A percentile compares a stretch with the other conserved stretches of the same genome.
Evolutionary conservation across 768 basidiomycete species (phyloP).

Genomic region (Sarcomyxa edulis): DNA sequence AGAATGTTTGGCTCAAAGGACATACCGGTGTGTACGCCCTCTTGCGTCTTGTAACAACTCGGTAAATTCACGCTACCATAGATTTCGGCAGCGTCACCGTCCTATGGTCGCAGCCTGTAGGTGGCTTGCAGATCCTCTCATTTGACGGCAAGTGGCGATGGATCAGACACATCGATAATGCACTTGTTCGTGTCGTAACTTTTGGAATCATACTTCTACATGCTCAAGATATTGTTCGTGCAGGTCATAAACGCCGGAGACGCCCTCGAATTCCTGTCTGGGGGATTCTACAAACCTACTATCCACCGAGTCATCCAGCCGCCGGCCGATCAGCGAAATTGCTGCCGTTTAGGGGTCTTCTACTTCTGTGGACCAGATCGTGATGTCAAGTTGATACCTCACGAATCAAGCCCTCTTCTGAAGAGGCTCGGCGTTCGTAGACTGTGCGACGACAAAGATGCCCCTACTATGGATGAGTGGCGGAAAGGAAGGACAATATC

Average conservation of each 20-base stretch:
- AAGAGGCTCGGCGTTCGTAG: constrained; percentile 28
- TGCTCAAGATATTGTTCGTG: no score
- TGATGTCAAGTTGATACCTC: constrained; percentile 33
- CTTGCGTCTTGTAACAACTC: neutral
- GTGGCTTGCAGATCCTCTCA: constrained; percentile 51
- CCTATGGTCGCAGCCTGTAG: constrained; percentile 57
- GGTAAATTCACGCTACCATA: constrained; percentile 5
- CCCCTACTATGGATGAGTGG: constrained; percentile 38
- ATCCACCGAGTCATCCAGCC: constrained; percentile 51
- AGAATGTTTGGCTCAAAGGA: constrained; percentile 57
- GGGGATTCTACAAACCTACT: constrained; percentile 42
- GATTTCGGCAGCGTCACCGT: constrained; percentile 55
- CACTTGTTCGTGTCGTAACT: constrained; percentile 45
- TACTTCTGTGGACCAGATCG: constrained; percentile 42
- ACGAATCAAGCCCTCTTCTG: constrained; percentile 35
- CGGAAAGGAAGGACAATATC: constrained; percentile 31
- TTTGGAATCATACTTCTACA: no score
- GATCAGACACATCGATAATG: constrained; percentile 55
- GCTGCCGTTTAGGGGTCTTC: constrained; percentile 40
- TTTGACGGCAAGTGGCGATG: constrained; percentile 51
- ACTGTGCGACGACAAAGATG: constrained; percentile 26
- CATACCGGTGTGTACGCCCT: constrained; percentile 38
- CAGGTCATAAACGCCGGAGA: constrained; percentile 45
- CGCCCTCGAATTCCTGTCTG: constrained; percentile 41
- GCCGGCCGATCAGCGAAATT: constrained; percentile 36